phyloP scores from a whole-genome alignment of 23 red algal genomes.

The Chondrus crispus region DNA sequence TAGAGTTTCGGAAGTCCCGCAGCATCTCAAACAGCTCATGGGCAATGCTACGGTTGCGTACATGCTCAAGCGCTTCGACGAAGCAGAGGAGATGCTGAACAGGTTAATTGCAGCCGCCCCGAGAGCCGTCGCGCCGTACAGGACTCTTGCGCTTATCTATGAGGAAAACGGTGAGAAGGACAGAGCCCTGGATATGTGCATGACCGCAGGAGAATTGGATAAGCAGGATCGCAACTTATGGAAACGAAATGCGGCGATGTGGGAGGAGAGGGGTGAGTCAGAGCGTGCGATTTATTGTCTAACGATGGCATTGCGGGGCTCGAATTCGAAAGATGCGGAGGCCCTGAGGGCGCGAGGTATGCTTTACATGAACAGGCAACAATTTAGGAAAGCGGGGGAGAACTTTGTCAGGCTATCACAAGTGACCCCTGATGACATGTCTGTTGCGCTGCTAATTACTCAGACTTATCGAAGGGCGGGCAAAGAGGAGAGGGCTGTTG shows the following conservation, averaged over 20 bases:
- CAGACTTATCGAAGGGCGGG: neutral
- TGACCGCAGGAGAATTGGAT: slow-evolving; percentile 84
- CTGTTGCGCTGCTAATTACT: slow-evolving; percentile 3
- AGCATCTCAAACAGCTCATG: slow-evolving; percentile 67
- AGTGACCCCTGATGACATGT: slow-evolving; percentile 13
- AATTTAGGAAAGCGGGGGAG: slow-evolving; percentile 56
- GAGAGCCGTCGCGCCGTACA: slow-evolving; percentile 73
- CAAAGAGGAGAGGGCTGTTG: neutral
- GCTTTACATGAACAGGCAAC: slow-evolving; percentile 33
- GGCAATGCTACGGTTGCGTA: slow-evolving; percentile 73
- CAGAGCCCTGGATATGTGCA: slow-evolving; percentile 69
- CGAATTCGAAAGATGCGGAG: slow-evolving; percentile 35
- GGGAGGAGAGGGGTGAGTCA: slow-evolving; percentile 50
- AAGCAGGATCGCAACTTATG: slow-evolving; percentile 66
- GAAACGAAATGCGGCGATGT: slow-evolving; percentile 70
- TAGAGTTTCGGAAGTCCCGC: slow-evolving; percentile 52
- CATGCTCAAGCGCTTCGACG: slow-evolving; percentile 52
- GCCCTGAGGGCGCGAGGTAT: slow-evolving; percentile 53
- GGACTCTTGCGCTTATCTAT: slow-evolving; percentile 78
- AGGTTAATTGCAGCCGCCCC: slow-evolving; percentile 78
- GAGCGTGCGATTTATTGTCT: slow-evolving; percentile 82
- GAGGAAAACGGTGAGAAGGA: slow-evolving; percentile 55
- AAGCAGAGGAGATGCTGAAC: slow-evolving; percentile 42
- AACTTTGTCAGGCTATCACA: slow-evolving; percentile 35
- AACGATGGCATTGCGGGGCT: slow-evolving; percentile 54